Evolutionary conservation across 352 stramenopile species (phyloP).

Genomic region (Phytophthora fragariae): DNA sequence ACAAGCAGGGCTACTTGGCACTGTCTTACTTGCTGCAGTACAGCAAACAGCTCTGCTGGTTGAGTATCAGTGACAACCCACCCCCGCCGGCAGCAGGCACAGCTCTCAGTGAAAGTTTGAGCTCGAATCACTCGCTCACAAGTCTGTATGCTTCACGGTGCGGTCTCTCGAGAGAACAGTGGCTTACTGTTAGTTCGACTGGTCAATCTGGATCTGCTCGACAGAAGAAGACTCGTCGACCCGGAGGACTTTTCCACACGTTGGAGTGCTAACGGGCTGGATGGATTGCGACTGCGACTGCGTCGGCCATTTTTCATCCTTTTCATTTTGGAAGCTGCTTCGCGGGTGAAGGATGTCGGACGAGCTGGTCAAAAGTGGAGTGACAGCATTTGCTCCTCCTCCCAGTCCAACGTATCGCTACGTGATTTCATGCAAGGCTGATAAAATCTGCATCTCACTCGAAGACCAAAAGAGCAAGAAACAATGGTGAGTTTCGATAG

Average conservation of each 20-base stretch:
- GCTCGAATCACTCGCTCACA: slow-evolving; percentile 49
- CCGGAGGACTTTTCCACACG: slow-evolving; percentile 21
- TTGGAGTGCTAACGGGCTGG: slow-evolving; percentile 29
- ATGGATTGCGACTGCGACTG: background rate
- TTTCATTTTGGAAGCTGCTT: background rate
- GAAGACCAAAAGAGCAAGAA: background rate
- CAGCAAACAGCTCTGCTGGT: slow-evolving; percentile 56
- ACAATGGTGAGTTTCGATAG: background rate
- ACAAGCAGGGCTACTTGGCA: slow-evolving; percentile 58
- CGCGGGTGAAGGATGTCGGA: too few relatives aligned
- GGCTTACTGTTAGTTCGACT: background rate
- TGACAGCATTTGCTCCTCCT: too few relatives aligned
- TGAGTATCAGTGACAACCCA: slow-evolving; percentile 51
- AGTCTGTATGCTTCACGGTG: slow-evolving; percentile 42
- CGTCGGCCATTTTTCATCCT: background rate
- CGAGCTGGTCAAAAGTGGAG: too few relatives aligned
- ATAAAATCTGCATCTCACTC: background rate
- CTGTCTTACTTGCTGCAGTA: slow-evolving; percentile 64
- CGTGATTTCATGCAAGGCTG: background rate
- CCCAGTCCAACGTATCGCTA: too few relatives aligned
- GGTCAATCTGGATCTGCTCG: background rate
- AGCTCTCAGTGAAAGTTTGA: slow-evolving; percentile 37
- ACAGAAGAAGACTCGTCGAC: background rate
- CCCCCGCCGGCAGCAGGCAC: slow-evolving; percentile 28
- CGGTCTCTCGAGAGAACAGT: slow-evolving; percentile 27